Percentiles rank a stretch among this genome's conserved stretches.
Evolutionary conservation across 2,329 filamentous ascomycete genomes (phyloP).

Genomic region (Pyrenophora teres): DNA sequence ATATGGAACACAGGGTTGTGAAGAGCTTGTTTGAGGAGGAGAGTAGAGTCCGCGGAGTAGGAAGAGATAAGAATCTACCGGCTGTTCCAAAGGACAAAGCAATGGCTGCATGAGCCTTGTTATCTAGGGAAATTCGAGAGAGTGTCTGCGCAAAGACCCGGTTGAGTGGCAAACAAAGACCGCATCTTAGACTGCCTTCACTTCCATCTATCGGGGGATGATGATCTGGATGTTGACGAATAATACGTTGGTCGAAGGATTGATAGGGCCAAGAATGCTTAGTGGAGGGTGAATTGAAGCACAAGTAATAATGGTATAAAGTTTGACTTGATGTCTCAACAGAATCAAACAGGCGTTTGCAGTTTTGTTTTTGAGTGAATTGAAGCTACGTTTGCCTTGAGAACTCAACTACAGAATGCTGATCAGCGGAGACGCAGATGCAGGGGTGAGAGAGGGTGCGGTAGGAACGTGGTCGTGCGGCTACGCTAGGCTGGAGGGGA

Average conservation of each 20-base stretch:
- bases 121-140: too few species aligned
- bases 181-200: too few species aligned
- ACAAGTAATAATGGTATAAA: not conserved
- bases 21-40: not conserved
- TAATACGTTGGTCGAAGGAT: too few species aligned
- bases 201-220: too few species aligned
- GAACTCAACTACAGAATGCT: slow-evolving; percentile 3
- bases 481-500: slow-evolving; percentile 12
- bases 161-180: too few species aligned
- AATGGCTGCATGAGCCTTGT: too few species aligned
- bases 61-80: not conserved
- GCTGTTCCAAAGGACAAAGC: not conserved
- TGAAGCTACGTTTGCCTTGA: not conserved
- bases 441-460: slow-evolving; percentile 14
- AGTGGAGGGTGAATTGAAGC: not conserved
- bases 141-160: too few species aligned
- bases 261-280: not conserved
- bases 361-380: too few species aligned
- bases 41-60: not conserved
- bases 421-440: slow-evolving; percentile 17
- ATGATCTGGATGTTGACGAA: too few species aligned
- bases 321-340: not conserved
- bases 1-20: not conserved
- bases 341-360: not conserved
- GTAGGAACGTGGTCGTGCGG: slow-evolving; percentile 18